Conservation (phyloP, 2,329 filamentous ascomycete species). For the Gnomoniopsis sp. region DNA sequence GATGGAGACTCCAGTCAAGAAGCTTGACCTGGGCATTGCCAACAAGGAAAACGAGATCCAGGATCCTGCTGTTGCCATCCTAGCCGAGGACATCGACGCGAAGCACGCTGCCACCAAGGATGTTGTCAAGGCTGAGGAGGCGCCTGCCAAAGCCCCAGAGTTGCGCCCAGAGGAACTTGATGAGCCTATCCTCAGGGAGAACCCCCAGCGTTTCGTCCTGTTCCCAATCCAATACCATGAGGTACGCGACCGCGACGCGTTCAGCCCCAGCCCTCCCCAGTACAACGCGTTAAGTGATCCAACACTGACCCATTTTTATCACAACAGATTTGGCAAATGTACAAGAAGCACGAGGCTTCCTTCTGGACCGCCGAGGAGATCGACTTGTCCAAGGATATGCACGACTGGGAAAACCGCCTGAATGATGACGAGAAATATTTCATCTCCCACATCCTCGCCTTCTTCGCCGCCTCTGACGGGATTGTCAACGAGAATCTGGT, state of each 20-base stretch:
- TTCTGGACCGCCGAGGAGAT: slow-evolving; percentile 99
- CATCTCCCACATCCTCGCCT: slow-evolving; percentile 95
- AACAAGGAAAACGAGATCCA: slow-evolving; percentile 78
- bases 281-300: slow-evolving; percentile 67
- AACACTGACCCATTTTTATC: slow-evolving; percentile 34
- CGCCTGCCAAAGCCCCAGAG: slow-evolving; percentile 33
- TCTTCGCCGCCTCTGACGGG: slow-evolving; percentile 97
- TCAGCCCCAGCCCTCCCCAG: slow-evolving; percentile 30
- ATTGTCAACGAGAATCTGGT: slow-evolving; percentile 99
- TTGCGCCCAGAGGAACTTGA: slow-evolving; percentile 65
- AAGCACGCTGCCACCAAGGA: slow-evolving; percentile 49
- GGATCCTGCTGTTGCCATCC: slow-evolving; percentile 47
- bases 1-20: slow-evolving; percentile 91
- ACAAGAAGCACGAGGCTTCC: slow-evolving; percentile 99
- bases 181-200: slow-evolving; percentile 92
- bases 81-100: slow-evolving; percentile 55
- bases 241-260: slow-evolving; percentile 63
- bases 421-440: slow-evolving; percentile 98
- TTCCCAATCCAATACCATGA: slow-evolving; percentile 99
- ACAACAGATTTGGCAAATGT: slow-evolving; percentile 97
- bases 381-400: slow-evolving; percentile 95
- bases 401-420: slow-evolving; percentile 98
- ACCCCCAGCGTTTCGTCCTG: slow-evolving; percentile 91
- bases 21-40: slow-evolving; percentile 70
- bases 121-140: slow-evolving; percentile 42